Conservation (phyloP, 176 grass and related monocot species). For the Dactylis glomerata region DNA sequence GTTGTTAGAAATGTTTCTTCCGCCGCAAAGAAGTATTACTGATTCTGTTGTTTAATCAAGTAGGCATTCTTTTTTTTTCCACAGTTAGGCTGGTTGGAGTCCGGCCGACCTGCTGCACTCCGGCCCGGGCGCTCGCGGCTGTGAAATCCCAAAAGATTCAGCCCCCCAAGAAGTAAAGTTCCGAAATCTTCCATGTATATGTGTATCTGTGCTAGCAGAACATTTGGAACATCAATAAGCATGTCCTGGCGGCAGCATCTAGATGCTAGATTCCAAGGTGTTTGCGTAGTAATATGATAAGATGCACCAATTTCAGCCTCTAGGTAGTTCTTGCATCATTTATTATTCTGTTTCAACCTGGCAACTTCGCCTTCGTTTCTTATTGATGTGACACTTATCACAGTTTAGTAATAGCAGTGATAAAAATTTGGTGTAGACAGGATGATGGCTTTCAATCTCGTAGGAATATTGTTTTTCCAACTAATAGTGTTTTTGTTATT, state of each 20-base stretch:
- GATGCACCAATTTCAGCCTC: not conserved
- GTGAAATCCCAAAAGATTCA: constrained; percentile 62
- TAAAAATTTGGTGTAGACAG: not conserved
- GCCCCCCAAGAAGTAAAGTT: constrained; percentile 67
- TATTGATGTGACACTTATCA: not conserved
- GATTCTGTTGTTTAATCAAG: not conserved
- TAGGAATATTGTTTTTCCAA: not conserved
- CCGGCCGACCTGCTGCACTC: constrained; percentile 15
- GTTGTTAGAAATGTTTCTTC: not conserved
- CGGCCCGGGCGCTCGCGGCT: constrained; percentile 30
- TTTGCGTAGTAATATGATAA: not conserved
- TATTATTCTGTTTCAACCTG: not conserved
- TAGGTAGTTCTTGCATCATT: not conserved
- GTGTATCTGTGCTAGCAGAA: not conserved
- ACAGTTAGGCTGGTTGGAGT: constrained; percentile 40
- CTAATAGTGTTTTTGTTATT: not conserved
- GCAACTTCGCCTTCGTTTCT: not conserved
- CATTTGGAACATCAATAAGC: not conserved
- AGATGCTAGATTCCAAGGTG: not conserved
- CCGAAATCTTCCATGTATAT: not conserved
- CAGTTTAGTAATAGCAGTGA: not conserved
- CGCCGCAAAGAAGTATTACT: not conserved
- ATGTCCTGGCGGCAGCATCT: not conserved
- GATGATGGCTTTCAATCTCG: not conserved
- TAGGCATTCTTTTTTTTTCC: not conserved